These are phyloP conservation scores for Malassezia brasiliensis DNA, from an alignment of 1,284 basidiomycete species.

Conservation along the genomic window DNA sequence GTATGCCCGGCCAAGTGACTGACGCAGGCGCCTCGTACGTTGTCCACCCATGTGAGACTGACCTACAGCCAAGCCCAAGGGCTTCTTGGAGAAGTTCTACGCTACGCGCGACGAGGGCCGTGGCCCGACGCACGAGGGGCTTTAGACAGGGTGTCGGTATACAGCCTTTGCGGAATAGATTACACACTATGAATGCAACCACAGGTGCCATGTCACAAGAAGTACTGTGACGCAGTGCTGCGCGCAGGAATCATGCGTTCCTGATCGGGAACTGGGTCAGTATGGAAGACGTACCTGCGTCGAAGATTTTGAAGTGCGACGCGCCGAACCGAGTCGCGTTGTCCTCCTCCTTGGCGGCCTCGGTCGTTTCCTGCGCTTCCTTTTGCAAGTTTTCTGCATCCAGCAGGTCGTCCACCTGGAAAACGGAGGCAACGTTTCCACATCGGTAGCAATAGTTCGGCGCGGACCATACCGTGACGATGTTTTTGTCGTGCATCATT, in stretches of 20 bases:
- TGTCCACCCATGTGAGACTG: conserved; percentile 27
- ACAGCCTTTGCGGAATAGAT: conserved; percentile 4
- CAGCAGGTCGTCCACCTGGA: conserved; percentile 39
- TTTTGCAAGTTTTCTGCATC: not conserved
- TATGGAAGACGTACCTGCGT: conserved; percentile 34
- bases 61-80: conserved; percentile 48
- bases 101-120: conserved; percentile 51
- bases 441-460: conserved; percentile 42
- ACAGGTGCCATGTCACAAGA: conserved; percentile 16
- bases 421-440: conserved; percentile 48
- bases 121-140: conserved; percentile 22
- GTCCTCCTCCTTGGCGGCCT: conserved; percentile 12
- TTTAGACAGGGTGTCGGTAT: conserved; percentile 8
- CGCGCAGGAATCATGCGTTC: conserved; percentile 25
- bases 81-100: conserved; percentile 75
- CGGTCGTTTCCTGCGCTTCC: not conserved
- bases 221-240: conserved; percentile 25
- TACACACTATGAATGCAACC: conserved; percentile 4
- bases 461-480: conserved; percentile 37
- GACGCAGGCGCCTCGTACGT: conserved; percentile 29
- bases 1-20: not conserved
- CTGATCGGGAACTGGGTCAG: conserved; percentile 26
- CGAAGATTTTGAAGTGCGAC: conserved; percentile 50
- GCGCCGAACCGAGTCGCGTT: conserved; percentile 29
- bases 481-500: conserved; percentile 33